phyloP scores from a whole-genome alignment of 73 alveolate species.

The Uronychia binucleata region DNA sequence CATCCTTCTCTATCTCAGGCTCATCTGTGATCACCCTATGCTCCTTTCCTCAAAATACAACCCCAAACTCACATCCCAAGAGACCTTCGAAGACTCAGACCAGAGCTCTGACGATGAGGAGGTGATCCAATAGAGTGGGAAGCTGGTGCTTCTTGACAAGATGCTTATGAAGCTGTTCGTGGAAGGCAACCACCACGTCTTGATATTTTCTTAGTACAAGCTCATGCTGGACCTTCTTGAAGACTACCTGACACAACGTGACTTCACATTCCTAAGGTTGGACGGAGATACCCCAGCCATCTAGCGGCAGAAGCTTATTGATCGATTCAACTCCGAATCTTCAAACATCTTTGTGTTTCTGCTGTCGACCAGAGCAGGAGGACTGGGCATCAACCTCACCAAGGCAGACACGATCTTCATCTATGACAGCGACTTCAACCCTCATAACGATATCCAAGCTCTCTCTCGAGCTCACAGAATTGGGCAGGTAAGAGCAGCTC shows the following conservation, averaged over 20 bases:
- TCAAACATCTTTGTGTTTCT: conserved; percentile 24
- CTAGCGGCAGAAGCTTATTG: conserved; percentile 39
- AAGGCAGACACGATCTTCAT: conserved; percentile 80
- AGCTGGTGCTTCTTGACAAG: conserved; percentile 44
- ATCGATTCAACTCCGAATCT: conserved; percentile 25
- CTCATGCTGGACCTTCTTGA: conserved; percentile 71
- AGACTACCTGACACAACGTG: conserved; percentile 68
- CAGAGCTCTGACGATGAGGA: conserved; percentile 8
- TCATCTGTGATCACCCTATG: conserved; percentile 72
- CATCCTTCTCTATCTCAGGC: conserved; percentile 66
- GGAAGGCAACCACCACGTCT: conserved; percentile 43
- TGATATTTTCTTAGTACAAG: conserved; percentile 49
- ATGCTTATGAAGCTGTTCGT: conserved; percentile 61
- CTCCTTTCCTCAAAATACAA: conserved; percentile 26
- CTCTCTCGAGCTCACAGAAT: conserved; percentile 76
- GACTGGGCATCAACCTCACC: conserved; percentile 71
- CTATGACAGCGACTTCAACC: conserved; percentile 77
- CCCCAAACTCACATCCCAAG: not conserved
- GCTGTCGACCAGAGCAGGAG: conserved; percentile 57
- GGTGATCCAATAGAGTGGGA: conserved; percentile 43
- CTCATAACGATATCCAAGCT: conserved; percentile 79
- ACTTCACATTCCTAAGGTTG: conserved; percentile 62
- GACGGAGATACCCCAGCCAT: conserved; percentile 77
- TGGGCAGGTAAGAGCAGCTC: conserved; percentile 41
- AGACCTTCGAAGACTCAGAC: conserved; percentile 2